Base-by-base conservation (phyloP, 768 basidiomycete species). In the Lactarius evosmus region DNA sequence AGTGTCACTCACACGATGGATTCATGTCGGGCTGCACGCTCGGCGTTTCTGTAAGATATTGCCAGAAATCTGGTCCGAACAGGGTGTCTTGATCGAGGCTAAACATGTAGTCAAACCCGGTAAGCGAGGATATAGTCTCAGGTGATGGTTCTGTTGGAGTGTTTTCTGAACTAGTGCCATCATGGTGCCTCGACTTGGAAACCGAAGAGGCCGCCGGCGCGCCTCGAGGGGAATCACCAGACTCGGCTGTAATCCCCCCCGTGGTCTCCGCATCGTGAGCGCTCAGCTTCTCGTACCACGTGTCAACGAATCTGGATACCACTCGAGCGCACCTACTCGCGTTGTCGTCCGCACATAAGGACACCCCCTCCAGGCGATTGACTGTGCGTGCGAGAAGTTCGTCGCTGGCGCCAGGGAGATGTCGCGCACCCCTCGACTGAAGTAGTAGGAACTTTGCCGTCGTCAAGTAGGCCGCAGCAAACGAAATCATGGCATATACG, bases 391-490 rank as follows among this genome's bases (percentile, higher is more conserved):
- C 27, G 41, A 68, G 61, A 29, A 68, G 61, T 41, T 67, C 38
- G 7, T 58, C 66, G 34, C 65, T 67, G 16, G 50, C 55, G 9
- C 67, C 66, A 14, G 61, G 67, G 41, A 66, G 30, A 25, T 25
- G 25, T 33, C 55, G 67, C 52, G 36, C 9, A 53, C 32, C 36
- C 19, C 49, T 58, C 19, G 65, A 49, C n/a, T 60, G 61, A 59
- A 68, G 58, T 2, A 66, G 2, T 29, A 67, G 38, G 55, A 80
- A 79, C 68, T 81, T 82, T 46, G 75, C 74, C 12, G 78, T 71
- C 56, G 81, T 74, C 55, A 82, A 63, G 54, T 75, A 80, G 1
- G 78, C 73, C 6, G 80, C 77, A 46, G 80, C 77, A 57, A 81
- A 78, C 0, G 75, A 71, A 51, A 81, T 72, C 74, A 82, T 75